These are phyloP conservation scores for Alternaria tenuissima DNA, from an alignment of 2,329 filamentous ascomycete genomes.

Conservation along the genomic window DNA sequence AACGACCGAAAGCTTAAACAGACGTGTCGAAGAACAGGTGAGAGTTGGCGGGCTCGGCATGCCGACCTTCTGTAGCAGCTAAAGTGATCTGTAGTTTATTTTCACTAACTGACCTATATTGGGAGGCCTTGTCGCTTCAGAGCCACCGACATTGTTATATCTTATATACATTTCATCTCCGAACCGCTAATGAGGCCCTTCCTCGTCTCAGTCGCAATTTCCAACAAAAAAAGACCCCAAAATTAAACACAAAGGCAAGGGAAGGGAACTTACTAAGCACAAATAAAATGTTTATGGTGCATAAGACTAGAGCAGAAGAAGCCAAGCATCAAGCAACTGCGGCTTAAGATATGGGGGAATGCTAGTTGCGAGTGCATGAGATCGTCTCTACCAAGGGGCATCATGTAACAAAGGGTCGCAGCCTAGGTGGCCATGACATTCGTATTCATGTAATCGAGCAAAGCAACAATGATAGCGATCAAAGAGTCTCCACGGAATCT, in stretches of 20 bases:
- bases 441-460: background rate
- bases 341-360: too few relatives aligned
- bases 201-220: background rate
- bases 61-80: background rate
- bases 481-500: background rate
- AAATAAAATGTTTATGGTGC: background rate
- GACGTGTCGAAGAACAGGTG: background rate
- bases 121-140: background rate
- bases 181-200: background rate
- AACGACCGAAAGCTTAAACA: slow-evolving; percentile 9
- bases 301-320: too few relatives aligned
- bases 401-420: background rate
- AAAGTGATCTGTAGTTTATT: too few relatives aligned
- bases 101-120: background rate
- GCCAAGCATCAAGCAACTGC: too few relatives aligned
- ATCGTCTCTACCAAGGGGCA: background rate
- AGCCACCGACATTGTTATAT: background rate
- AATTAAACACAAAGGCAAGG: background rate
- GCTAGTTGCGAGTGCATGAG: too few relatives aligned
- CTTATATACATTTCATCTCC: background rate
- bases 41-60: background rate
- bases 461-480: background rate
- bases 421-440: background rate
- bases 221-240: background rate
- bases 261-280: background rate